Conservation (phyloP, 2,329 filamentous ascomycete genomes). For the Talaromyces pinophilus region DNA sequence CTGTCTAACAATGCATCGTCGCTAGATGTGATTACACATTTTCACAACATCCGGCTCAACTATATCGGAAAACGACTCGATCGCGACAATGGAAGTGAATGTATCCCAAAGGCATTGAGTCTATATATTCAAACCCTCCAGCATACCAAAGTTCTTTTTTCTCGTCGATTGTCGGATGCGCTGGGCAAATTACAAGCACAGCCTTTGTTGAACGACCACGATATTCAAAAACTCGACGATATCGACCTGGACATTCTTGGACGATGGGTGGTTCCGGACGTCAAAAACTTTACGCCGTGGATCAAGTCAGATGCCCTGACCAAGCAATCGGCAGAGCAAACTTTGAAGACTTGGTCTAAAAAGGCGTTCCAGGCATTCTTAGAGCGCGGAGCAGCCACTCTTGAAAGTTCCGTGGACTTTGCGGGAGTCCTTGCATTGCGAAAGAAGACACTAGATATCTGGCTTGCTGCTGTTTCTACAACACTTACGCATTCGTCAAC, state of each 20-base stretch:
- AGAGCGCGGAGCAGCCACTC: constrained; percentile 49
- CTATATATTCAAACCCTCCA: constrained; percentile 76
- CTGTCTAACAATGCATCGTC: constrained; percentile 78
- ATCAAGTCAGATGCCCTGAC: constrained; percentile 77
- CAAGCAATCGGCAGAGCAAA: constrained; percentile 60
- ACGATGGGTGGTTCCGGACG: constrained; percentile 78
- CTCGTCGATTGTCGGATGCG: constrained; percentile 68
- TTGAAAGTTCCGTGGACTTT: constrained; percentile 53
- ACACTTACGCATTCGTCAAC: constrained; percentile 55
- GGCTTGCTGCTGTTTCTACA: constrained; percentile 70
- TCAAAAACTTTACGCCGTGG: constrained; percentile 82
- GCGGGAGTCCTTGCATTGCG: constrained; percentile 69
- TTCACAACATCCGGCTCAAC: constrained; percentile 70
- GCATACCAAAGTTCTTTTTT: constrained; percentile 74
- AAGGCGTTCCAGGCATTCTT: constrained; percentile 63
- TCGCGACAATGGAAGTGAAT: constrained; percentile 49
- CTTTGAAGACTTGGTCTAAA: constrained; percentile 65
- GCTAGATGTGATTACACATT: constrained; percentile 75
- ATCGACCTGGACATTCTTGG: constrained; percentile 76
- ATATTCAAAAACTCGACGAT: constrained; percentile 66
- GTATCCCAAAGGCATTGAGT: constrained; percentile 65
- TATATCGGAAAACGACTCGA: constrained; percentile 67
- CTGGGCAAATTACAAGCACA: constrained; percentile 68
- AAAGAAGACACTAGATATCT: constrained; percentile 69
- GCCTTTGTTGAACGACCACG: constrained; percentile 70